Evolutionary conservation across 164 flowering plant species (phyloP).

Genomic region (Sextonia rubra): DNA sequence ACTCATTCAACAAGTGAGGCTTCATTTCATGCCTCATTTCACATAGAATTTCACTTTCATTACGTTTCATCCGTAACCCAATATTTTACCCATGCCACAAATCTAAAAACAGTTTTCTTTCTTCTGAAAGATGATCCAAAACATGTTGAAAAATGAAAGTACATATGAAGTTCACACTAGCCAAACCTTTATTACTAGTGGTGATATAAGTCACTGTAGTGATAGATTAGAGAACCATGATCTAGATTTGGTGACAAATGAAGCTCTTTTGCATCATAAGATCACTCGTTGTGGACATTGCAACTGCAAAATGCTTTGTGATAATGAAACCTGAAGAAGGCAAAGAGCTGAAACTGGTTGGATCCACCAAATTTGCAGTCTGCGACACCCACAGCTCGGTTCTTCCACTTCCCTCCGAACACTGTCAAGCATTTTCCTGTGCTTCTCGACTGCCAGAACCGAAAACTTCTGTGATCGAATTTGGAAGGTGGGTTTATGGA

Average conservation of each 20-base stretch:
- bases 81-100: no score
- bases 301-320: slow-evolving; percentile 58
- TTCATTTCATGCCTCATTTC: no score
- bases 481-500: slow-evolving; percentile 46
- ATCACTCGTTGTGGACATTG: slow-evolving; percentile 32
- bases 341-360: slow-evolving; percentile 53
- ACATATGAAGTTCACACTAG: no score
- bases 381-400: slow-evolving; percentile 38
- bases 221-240: no score
- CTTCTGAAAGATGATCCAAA: no score
- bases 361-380: slow-evolving; percentile 60
- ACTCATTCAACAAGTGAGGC: no score
- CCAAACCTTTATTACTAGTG: no score
- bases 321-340: slow-evolving; percentile 62
- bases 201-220: background rate
- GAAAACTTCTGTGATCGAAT: slow-evolving; percentile 35
- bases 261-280: background rate
- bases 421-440: slow-evolving; percentile 58
- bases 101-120: no score
- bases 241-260: no score
- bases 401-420: slow-evolving; percentile 27
- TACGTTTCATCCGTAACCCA: no score
- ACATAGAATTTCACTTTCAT: no score
- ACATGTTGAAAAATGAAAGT: no score
- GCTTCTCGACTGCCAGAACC: slow-evolving; percentile 41